Percentiles rank a stretch among this genome's conserved stretches.
Evolutionary conservation across 1,139 yeast species (phyloP).

Genomic region (Sugiyamaella japonica): DNA sequence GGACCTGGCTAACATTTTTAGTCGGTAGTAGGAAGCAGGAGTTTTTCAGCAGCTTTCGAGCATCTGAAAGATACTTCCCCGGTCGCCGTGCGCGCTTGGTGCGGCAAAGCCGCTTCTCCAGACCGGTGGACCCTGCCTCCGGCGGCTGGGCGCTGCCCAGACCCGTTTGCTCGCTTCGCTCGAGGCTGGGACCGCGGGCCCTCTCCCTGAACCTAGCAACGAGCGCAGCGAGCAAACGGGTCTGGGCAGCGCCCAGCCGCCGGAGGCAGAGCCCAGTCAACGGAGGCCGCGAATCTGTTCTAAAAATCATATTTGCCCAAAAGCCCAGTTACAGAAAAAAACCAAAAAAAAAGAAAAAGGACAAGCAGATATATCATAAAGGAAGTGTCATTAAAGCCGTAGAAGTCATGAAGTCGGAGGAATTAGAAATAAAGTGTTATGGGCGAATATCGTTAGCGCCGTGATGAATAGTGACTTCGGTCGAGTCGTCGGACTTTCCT

Average conservation of each 20-base stretch:
- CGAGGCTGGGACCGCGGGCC: too few species aligned
- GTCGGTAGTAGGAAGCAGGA: not conserved
- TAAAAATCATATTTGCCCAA: not conserved
- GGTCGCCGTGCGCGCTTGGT: not conserved
- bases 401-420: not conserved
- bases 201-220: too few species aligned
- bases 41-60: not conserved
- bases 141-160: too few species aligned
- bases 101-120: conserved; percentile 3
- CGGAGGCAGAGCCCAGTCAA: not conserved
- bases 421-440: not conserved
- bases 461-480: not conserved
- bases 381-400: not conserved
- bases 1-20: conserved; percentile 5
- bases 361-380: conserved; percentile 4
- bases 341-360: not conserved
- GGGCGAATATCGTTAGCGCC: not conserved
- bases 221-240: too few species aligned
- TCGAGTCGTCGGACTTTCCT: conserved; percentile 14
- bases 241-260: too few species aligned
- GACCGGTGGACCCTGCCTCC: too few species aligned
- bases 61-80: not conserved
- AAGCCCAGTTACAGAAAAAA: not conserved
- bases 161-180: too few species aligned
- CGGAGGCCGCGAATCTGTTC: not conserved